Evolutionary conservation across 345 rosid species (phyloP).

Genomic region (Cochlearia excelsa): DNA sequence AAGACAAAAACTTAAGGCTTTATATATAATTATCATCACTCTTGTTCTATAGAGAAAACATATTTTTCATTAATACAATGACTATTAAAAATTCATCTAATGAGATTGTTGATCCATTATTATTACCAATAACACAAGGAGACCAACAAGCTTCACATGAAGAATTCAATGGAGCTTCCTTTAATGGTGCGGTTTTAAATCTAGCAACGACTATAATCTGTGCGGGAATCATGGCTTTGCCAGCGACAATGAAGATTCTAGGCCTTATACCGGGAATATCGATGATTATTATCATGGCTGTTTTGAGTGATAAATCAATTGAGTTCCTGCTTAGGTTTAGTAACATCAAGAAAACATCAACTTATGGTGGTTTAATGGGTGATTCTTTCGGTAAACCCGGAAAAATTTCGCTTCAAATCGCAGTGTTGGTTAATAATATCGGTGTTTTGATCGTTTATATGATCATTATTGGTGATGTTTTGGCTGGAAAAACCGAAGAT

Average conservation of each 20-base stretch:
- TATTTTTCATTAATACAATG: too few relatives aligned
- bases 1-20: too few relatives aligned
- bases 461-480: slow-evolving; percentile 85
- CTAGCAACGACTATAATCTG: slow-evolving; percentile 80
- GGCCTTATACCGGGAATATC: slow-evolving; percentile 74
- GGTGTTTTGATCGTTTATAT: slow-evolving; percentile 92
- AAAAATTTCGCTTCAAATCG: slow-evolving; percentile 58
- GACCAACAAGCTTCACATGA: slow-evolving; percentile 53
- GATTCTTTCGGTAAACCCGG: slow-evolving; percentile 80
- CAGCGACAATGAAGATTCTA: slow-evolving; percentile 80
- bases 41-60: too few relatives aligned
- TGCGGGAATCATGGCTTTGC: slow-evolving; percentile 97
- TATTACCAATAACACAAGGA: slow-evolving; percentile 51
- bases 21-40: too few relatives aligned
- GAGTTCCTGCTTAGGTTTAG: slow-evolving; percentile 83
- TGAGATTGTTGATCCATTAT: slow-evolving; percentile 58
- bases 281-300: slow-evolving; percentile 77
- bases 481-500: slow-evolving; percentile 76
- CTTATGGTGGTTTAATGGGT: slow-evolving; percentile 86
- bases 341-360: slow-evolving; percentile 51
- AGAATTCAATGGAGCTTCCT: slow-evolving; percentile 88
- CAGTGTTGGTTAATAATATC: slow-evolving; percentile 66
- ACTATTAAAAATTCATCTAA: too few relatives aligned
- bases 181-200: slow-evolving; percentile 84
- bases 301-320: slow-evolving; percentile 75